phyloP scores from a whole-genome alignment of 1,284 basidiomycete species.

The Hemileia vastatrix region DNA sequence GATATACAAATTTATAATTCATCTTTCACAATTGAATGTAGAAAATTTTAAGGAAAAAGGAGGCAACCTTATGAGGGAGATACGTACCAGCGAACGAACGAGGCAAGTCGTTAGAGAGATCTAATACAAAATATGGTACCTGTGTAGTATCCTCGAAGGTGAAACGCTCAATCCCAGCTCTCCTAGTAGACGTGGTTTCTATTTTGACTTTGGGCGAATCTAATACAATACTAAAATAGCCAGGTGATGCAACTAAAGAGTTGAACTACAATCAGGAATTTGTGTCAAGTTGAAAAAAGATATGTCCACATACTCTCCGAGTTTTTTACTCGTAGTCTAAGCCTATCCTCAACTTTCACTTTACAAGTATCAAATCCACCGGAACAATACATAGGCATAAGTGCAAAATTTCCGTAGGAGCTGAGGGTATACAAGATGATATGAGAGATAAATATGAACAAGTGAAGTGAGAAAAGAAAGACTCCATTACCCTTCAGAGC shows the following conservation, averaged over 20 bases:
- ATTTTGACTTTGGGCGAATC: background rate
- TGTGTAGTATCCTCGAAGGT: background rate
- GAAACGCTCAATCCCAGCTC: background rate
- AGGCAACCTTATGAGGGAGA: slow-evolving; percentile 26
- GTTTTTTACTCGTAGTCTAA: background rate
- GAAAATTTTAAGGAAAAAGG: background rate
- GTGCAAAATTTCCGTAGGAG: slow-evolving; percentile 1
- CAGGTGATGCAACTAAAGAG: background rate
- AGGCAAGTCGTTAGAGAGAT: slow-evolving; percentile 54
- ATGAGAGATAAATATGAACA: background rate
- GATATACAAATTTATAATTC: too few relatives aligned
- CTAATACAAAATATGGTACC: slow-evolving; percentile 44
- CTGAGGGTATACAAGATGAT: background rate
- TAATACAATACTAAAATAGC: background rate
- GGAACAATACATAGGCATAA: background rate
- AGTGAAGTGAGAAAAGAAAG: background rate
- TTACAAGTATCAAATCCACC: background rate
- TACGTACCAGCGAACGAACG: slow-evolving; percentile 51
- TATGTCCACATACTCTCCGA: background rate
- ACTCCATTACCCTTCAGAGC: slow-evolving; percentile 23
- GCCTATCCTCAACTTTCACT: background rate
- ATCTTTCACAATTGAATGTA: too few relatives aligned
- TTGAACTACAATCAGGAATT: background rate
- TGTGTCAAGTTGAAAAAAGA: background rate
- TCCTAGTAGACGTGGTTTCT: background rate